Base-by-base conservation (phyloP, 1,284 basidiomycete genomes). In the Leccinum fuscescens region DNA sequence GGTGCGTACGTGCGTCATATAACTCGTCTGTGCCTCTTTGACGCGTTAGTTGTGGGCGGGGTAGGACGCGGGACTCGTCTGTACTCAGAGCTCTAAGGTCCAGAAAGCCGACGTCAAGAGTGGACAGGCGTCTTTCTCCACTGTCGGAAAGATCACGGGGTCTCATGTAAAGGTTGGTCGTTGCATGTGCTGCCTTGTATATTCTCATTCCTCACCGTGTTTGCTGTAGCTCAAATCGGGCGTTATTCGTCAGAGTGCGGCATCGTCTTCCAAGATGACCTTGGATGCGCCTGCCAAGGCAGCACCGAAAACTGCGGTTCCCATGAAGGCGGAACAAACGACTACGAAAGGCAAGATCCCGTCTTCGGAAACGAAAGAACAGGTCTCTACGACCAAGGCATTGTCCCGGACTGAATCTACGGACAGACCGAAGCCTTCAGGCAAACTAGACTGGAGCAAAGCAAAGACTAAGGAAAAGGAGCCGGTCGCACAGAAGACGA, bases 361-460 rank as follows among this genome's bases (percentile, higher is more conserved):
- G 7, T 9, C 55, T 39, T 62, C 62, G 4, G 65, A 64, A 4
- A 48, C 58, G 50, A 76, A 64, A 51, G 58, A 39, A 49, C 61
- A 57, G 15, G n/a, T 14, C 6, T 50, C 59, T 22, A 24, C 7
- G 14, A 58, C 46, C 68, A 70, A 33, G 5, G 12, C 46, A 14
- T 37, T 60, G 9, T 50, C 33, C 20, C 68, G 58, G 31, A 44
- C 31, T 3, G 67, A 67, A 20, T 46, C 65, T 17, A 67, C 69
- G 33, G 66, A 64, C 49, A 83, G 79, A 64, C 65, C 75, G 0
- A 88, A 83, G 66, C 66, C 76, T 6, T 78, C 80, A 7, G 85
- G 85, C 1, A 86, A 82, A 65, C 76, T 88, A 6, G 82, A 88
- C 64, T 90, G 85, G 77, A 82, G 81, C 68, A 88, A 84, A 65